Conservation (phyloP, 1,139 yeast genomes). For the Yamadazyma siamensis region DNA sequence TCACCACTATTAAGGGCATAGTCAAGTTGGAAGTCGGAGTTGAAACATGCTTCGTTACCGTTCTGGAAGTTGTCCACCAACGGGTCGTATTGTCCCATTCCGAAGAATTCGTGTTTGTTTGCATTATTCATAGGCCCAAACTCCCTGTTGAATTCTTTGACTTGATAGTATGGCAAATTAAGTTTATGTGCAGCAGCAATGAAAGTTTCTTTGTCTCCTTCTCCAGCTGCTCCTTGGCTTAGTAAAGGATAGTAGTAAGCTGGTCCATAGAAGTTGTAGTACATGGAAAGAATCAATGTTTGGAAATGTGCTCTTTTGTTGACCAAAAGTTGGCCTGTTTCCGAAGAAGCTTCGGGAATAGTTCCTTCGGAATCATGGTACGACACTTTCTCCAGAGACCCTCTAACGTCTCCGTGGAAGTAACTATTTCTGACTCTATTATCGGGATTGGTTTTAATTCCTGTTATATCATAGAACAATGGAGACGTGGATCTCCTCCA, state of each 20-base stretch:
- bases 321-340: conserved; percentile 56
- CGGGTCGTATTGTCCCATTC: conserved; percentile 41
- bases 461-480: conserved; percentile 27
- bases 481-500: conserved; percentile 43
- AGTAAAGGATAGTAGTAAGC: conserved; percentile 30
- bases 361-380: conserved; percentile 54
- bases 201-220: conserved; percentile 55
- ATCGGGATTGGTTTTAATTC: conserved; percentile 18
- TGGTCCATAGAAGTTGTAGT: conserved; percentile 50
- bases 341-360: conserved; percentile 58
- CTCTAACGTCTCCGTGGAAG: conserved; percentile 24
- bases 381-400: conserved; percentile 17
- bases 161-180: conserved; percentile 51
- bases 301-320: conserved; percentile 49
- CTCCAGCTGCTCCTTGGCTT: conserved; percentile 37
- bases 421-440: conserved; percentile 25
- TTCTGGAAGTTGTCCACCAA: conserved; percentile 29
- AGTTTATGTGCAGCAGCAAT: conserved; percentile 57
- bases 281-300: conserved; percentile 50
- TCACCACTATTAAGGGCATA: conserved; percentile 22
- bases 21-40: conserved; percentile 16
- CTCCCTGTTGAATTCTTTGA: conserved; percentile 38
- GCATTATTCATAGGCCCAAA: conserved; percentile 27
- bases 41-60: conserved; percentile 7
- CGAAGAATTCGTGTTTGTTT: conserved; percentile 27